Conservation (phyloP, 179 eudicot genomes). For the Pouteria campechiana region DNA sequence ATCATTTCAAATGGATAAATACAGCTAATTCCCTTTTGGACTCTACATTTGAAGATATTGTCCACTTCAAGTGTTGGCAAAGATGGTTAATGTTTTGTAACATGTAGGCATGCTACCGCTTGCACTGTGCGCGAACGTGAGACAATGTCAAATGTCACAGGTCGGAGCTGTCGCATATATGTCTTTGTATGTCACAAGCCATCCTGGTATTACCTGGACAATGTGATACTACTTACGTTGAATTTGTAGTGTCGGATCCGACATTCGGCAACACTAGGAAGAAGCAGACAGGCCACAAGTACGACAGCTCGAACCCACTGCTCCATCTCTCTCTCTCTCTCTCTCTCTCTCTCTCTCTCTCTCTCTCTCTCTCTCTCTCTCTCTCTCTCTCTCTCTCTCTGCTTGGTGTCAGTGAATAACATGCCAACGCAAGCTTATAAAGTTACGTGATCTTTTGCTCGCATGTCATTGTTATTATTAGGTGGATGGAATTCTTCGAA, state of each 20-base stretch:
- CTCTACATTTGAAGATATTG: too few relatives aligned
- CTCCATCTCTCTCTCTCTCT: conserved; percentile 5
- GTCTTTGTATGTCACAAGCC: too few relatives aligned
- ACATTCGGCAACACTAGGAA: conserved; percentile 19
- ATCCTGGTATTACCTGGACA: background rate
- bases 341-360: background rate
- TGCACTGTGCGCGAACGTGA: too few relatives aligned
- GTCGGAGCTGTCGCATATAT: too few relatives aligned
- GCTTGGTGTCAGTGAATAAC: background rate
- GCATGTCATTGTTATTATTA: conserved; percentile 43
- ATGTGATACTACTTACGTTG: conserved; percentile 26
- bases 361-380: background rate
- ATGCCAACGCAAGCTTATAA: conserved; percentile 20
- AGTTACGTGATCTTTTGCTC: conserved; percentile 15
- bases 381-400: background rate
- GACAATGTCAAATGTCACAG: too few relatives aligned
- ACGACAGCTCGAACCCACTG: conserved; percentile 9
- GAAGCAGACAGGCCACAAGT: conserved; percentile 10
- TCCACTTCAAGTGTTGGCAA: too few relatives aligned
- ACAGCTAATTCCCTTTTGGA: too few relatives aligned
- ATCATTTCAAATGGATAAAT: too few relatives aligned
- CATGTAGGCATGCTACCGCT: too few relatives aligned
- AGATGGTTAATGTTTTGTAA: too few relatives aligned
- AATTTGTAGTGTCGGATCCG: conserved; percentile 46
- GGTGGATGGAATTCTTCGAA: conserved; percentile 29